phyloP scores from a whole-genome alignment of 371 early-diverging fungal genomes.

The Vairimorpha necatrix region DNA sequence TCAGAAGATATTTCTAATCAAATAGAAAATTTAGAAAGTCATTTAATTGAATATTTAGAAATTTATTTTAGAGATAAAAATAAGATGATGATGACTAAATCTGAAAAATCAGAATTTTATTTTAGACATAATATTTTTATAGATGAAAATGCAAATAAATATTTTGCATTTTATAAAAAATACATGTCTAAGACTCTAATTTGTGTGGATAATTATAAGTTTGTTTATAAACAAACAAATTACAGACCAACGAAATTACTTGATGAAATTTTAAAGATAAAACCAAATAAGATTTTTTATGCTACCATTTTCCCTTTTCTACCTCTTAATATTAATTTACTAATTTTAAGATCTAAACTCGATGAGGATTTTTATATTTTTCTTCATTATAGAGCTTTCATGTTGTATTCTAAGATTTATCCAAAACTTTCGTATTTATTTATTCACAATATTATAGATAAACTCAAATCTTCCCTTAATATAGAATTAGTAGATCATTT shows the following conservation, averaged over 20 bases:
- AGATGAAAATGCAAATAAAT: neutral
- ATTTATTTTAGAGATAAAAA: neutral
- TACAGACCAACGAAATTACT: neutral
- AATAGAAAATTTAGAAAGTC: neutral
- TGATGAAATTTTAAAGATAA: neutral
- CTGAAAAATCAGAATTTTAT: neutral
- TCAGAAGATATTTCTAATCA: neutral
- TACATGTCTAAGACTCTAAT: neutral
- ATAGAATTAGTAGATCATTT: neutral
- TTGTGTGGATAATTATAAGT: neutral
- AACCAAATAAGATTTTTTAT: neutral
- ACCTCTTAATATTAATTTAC: neutral
- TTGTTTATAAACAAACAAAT: neutral
- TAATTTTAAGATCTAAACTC: neutral
- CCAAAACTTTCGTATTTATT: neutral
- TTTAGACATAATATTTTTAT: slow-evolving; percentile 8
- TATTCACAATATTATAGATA: neutral
- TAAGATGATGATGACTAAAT: neutral
- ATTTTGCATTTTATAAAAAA: neutral
- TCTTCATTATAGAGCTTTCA: neutral
- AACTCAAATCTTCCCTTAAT: neutral
- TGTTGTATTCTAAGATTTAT: neutral
- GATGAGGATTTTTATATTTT: neutral
- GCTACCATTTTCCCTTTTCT: neutral
- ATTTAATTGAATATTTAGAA: neutral